Base-by-base conservation (phyloP, 148 eudicot species). In the Diospyros kaki region DNA sequence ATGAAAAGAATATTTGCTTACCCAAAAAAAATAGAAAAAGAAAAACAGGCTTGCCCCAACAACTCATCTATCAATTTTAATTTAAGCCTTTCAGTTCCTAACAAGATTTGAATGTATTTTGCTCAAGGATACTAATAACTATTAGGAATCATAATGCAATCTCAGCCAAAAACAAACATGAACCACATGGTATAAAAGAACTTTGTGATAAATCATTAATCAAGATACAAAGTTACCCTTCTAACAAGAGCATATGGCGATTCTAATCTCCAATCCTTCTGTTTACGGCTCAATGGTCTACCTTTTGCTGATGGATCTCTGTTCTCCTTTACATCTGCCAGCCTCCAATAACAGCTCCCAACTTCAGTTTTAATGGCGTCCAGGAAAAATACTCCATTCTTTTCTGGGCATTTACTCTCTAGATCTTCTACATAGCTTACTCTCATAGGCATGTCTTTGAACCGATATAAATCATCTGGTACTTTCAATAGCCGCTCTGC, bases 271-370 rank as follows among this genome's bases (percentile, higher is more conserved):
- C 90, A 89, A 72, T 96, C 94, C 71, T 77, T 91, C 81, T 59
- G 90, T 78, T 96, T 93, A 65, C 97, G 94, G 82, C 82, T 89
- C 64, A 96, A 44, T 18, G 92, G 97, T 73, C 88, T 87, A 48
- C 99, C 99, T 79, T 89, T 93, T 43, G 87, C 85, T 48, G 81
- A 78, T 38, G 97, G 94, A 75, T 93, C 94, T 75, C 94, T 83
- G 66, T 96, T 96, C 85, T 82, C 99, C 82, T 73, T 84, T 15
- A 96, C 99, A 73, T 93, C 91, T 28, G 99, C 99, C 84, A 96
- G 73, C 81, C 83, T 91, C 98, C 98, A 96, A 6, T 81, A 77
- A 69, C 97, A 92, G 62, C 88, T 79, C 46, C 82, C 84, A 4
- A 86, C 73, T 72, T 95, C 93, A 13, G 79, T 65, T 72, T 93